Percentiles rank a stretch among this genome's conserved stretches.
Conservation (phyloP, 140 eudicot species). For the Oenanthe javanica region DNA sequence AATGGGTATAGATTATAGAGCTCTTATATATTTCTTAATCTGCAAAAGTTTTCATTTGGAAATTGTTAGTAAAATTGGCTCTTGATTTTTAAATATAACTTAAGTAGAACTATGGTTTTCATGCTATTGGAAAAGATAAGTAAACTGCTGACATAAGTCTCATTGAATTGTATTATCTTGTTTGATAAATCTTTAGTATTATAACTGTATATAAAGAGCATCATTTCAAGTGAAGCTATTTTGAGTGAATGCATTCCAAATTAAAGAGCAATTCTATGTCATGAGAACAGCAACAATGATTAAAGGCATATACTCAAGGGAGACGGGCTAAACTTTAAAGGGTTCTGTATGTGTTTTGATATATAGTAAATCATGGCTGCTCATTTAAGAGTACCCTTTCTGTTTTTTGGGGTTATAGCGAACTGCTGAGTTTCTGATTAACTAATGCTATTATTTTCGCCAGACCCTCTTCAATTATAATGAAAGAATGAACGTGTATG, state of each 20-base stretch:
- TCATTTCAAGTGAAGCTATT: not conserved
- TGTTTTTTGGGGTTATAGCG: not conserved
- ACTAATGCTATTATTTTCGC: not conserved
- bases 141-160: not conserved
- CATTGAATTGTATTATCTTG: not conserved
- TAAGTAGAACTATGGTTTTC: not conserved
- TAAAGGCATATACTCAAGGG: not conserved
- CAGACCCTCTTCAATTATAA: not conserved
- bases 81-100: not conserved
- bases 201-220: not conserved
- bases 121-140: not conserved
- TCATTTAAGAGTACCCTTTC: not conserved
- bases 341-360: not conserved
- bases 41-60: not conserved
- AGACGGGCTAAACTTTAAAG: not conserved
- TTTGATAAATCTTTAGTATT: not conserved
- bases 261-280: not conserved
- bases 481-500: not conserved
- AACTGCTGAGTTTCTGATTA: not conserved
- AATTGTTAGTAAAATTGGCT: not conserved
- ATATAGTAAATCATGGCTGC: not conserved
- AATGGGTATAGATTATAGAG: constrained; percentile 48
- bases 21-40: not conserved
- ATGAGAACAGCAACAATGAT: not conserved
- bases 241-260: not conserved